These are phyloP conservation scores for Dryadomyces quercus-mongolicae DNA, from an alignment of 2,329 filamentous ascomycete genomes.

Conservation along the genomic window DNA sequence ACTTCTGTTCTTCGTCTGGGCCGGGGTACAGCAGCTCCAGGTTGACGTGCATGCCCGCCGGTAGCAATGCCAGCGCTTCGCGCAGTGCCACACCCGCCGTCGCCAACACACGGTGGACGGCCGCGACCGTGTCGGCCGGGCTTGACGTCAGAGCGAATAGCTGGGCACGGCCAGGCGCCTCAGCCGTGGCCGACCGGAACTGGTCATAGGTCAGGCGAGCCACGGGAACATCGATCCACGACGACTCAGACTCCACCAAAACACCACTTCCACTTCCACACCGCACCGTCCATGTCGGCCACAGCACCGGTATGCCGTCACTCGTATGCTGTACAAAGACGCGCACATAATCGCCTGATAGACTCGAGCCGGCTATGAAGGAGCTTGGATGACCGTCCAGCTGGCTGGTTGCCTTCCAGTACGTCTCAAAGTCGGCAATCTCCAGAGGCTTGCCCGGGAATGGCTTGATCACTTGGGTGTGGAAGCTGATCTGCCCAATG, in stretches of 20 bases:
- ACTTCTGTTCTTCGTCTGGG: constrained; percentile 53
- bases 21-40: constrained; percentile 86
- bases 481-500: constrained; percentile 89
- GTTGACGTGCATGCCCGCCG: constrained; percentile 73
- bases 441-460: constrained; percentile 87
- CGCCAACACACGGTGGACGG: constrained; percentile 60
- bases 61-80: constrained; percentile 64
- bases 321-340: constrained; percentile 85
- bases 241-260: neutral
- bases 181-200: constrained; percentile 44
- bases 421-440: constrained; percentile 96
- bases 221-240: constrained; percentile 61
- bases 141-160: constrained; percentile 31
- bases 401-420: constrained; percentile 97
- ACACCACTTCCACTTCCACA: neutral
- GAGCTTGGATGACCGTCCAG: constrained; percentile 75
- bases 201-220: constrained; percentile 65
- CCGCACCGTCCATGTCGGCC: constrained; percentile 73
- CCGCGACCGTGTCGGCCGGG: constrained; percentile 42
- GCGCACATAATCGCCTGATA: constrained; percentile 90
- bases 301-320: constrained; percentile 77
- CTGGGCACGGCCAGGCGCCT: constrained; percentile 28
- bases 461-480: constrained; percentile 91
- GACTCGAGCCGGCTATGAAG: constrained; percentile 85
- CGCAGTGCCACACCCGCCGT: constrained; percentile 68